phyloP scores from a whole-genome alignment of 768 basidiomycete genomes.

The Phaeotremella skinneri region DNA sequence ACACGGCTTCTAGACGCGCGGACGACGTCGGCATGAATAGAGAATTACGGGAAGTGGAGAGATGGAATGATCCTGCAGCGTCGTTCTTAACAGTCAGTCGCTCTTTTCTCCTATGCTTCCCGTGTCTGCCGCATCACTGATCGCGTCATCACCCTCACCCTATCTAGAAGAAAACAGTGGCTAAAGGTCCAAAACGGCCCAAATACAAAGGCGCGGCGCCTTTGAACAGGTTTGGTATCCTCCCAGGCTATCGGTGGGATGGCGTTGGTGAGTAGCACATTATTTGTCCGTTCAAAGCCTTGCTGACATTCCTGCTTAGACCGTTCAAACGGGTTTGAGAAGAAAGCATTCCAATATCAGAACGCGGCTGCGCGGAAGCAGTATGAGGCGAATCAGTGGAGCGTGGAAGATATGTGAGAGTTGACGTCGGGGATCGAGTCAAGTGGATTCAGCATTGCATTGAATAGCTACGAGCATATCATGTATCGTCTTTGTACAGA shows the following conservation, averaged over 20 bases:
- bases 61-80: constrained; percentile 98
- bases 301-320: constrained; percentile 56
- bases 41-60: constrained; percentile 70
- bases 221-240: constrained; percentile 93
- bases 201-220: constrained; percentile 83
- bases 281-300: neutral
- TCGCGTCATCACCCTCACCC: neutral
- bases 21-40: constrained; percentile 86
- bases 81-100: constrained; percentile 78
- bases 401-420: constrained; percentile 82
- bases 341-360: constrained; percentile 77
- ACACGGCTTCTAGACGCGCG: constrained; percentile 54
- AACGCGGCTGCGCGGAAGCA: constrained; percentile 72
- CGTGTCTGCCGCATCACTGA: neutral
- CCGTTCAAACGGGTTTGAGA: constrained; percentile 89
- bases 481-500: too few relatives aligned
- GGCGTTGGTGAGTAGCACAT: constrained; percentile 70
- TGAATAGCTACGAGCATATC: neutral
- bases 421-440: neutral
- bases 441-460: neutral
- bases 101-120: constrained; percentile 2
- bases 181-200: constrained; percentile 74
- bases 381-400: constrained; percentile 76
- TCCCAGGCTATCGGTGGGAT: constrained; percentile 96
- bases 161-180: constrained; percentile 59